Evolutionary conservation across 345 rosid genomes (phyloP).

Genomic region (Stellera chamaejasme): DNA sequence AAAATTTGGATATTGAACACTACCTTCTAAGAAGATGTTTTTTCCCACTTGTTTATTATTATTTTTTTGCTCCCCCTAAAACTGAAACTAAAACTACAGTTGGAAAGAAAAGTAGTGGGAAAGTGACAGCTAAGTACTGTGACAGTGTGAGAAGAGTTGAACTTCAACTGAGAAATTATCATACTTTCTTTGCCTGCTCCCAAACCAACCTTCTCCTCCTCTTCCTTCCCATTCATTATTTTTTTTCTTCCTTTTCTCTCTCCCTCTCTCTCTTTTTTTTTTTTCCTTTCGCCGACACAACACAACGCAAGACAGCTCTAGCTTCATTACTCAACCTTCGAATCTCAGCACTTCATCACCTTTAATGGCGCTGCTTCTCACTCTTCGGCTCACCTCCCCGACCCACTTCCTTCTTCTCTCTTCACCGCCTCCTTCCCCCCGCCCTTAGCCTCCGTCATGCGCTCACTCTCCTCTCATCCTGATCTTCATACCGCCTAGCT

Average conservation of each 20-base stretch:
- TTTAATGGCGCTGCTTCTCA: slow-evolving; percentile 37
- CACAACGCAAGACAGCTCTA: slow-evolving; percentile 12
- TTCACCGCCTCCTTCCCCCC: slow-evolving; percentile 15
- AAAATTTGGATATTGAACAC: too few species aligned
- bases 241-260: not conserved
- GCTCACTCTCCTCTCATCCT: slow-evolving; percentile 18
- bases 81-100: too few species aligned
- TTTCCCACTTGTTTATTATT: too few species aligned
- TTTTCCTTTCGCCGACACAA: slow-evolving; percentile 36
- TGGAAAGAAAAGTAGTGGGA: not conserved
- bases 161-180: slow-evolving; percentile 4
- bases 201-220: not conserved
- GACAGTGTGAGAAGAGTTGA: too few species aligned
- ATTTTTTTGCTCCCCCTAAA: too few species aligned
- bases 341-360: slow-evolving; percentile 27
- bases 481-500: slow-evolving; percentile 9
- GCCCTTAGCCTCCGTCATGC: slow-evolving; percentile 17
- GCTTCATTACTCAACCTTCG: slow-evolving; percentile 32
- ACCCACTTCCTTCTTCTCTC: slow-evolving; percentile 5
- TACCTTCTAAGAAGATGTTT: too few species aligned
- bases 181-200: slow-evolving; percentile 9
- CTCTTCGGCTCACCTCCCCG: slow-evolving; percentile 25
- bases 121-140: not conserved
- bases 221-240: not conserved
- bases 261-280: not conserved